Conservation (phyloP, 805 yeast genomes). For the Ogataea parapolymorpha region DNA sequence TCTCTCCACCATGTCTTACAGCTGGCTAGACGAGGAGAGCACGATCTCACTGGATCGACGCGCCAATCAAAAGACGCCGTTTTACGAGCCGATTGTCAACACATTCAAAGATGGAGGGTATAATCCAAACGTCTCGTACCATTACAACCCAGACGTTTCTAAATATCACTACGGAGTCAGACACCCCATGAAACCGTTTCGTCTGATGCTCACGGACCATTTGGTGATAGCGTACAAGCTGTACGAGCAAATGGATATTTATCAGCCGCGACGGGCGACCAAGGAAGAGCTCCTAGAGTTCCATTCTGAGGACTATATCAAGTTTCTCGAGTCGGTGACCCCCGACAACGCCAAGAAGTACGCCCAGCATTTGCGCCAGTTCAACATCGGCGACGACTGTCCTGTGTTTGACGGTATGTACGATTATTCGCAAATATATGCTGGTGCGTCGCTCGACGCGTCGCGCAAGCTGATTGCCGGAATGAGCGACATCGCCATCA, state of each 20-base stretch:
- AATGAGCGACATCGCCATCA: slow-evolving; percentile 89
- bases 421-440: slow-evolving; percentile 82
- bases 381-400: slow-evolving; percentile 91
- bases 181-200: slow-evolving; percentile 98
- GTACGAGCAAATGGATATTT: slow-evolving; percentile 87
- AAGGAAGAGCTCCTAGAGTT: slow-evolving; percentile 74
- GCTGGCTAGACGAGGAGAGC: slow-evolving; percentile 28
- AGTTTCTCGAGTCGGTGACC: slow-evolving; percentile 70
- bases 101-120: slow-evolving; percentile 37
- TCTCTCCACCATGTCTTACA: slow-evolving; percentile 16
- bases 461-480: slow-evolving; percentile 81
- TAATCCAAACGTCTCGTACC: slow-evolving; percentile 74
- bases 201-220: slow-evolving; percentile 92
- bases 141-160: slow-evolving; percentile 76
- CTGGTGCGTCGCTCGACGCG: slow-evolving; percentile 94
- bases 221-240: slow-evolving; percentile 79
- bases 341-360: slow-evolving; percentile 68
- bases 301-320: slow-evolving; percentile 83
- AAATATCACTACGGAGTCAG: slow-evolving; percentile 86
- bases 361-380: slow-evolving; percentile 57
- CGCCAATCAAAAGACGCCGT: slow-evolving; percentile 38
- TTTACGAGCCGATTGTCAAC: slow-evolving; percentile 42
- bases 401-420: slow-evolving; percentile 94
- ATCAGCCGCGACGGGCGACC: slow-evolving; percentile 79
- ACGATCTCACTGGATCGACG: slow-evolving; percentile 26